These are phyloP conservation scores for Cercospora nicotianae DNA, from an alignment of 2,329 filamentous ascomycete species.

Conservation along the genomic window DNA sequence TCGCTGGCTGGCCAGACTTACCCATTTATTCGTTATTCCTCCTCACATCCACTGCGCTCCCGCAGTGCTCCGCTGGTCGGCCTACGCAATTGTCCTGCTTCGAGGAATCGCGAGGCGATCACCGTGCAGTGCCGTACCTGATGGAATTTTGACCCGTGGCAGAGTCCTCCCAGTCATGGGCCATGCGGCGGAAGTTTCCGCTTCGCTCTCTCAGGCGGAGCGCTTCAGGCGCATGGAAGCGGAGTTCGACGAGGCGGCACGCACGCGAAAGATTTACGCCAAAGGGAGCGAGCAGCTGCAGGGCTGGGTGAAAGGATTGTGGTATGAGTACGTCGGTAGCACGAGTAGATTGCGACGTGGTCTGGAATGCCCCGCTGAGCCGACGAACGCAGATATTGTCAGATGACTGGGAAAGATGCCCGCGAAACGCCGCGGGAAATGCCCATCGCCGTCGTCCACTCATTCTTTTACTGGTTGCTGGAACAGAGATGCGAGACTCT, in stretches of 20 bases:
- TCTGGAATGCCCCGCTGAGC: not conserved
- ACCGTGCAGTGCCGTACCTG: too few relatives aligned
- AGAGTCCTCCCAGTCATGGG: not conserved
- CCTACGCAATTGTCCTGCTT: too few relatives aligned
- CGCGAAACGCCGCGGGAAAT: not conserved
- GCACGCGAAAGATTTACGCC: slow-evolving; percentile 1
- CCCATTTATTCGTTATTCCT: too few relatives aligned
- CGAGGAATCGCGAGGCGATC: too few relatives aligned
- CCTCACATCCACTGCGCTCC: too few relatives aligned
- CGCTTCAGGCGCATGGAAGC: slow-evolving; percentile 1
- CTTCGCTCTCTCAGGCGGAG: not conserved
- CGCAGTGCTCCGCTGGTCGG: too few relatives aligned
- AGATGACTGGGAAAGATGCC: slow-evolving; percentile 6
- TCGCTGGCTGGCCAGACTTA: too few relatives aligned
- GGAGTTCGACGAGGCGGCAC: slow-evolving; percentile 1
- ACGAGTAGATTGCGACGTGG: not conserved
- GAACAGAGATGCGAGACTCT: slow-evolving; percentile 3
- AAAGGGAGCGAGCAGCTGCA: slow-evolving; percentile 3
- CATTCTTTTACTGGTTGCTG: slow-evolving; percentile 6
- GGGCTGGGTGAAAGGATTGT: not conserved
- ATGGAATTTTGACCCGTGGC: too few relatives aligned
- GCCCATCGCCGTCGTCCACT: not conserved
- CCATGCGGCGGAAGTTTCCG: not conserved
- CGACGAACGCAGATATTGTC: not conserved
- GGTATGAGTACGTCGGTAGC: not conserved